These are phyloP conservation scores for Ophiostoma piceae DNA, from an alignment of 2,329 filamentous ascomycete genomes.

Conservation along the genomic window DNA sequence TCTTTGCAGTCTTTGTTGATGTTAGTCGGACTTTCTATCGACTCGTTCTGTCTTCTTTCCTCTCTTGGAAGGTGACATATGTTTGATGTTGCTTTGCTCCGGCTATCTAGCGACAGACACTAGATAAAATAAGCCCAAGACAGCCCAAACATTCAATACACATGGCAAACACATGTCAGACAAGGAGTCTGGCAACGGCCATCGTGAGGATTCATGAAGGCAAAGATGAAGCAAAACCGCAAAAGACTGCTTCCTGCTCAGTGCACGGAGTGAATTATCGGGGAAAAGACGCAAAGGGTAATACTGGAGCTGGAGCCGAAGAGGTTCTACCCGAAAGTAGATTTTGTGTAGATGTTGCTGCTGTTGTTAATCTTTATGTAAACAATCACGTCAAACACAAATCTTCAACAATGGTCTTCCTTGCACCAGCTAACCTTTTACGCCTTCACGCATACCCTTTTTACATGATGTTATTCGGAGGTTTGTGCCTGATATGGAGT, in stretches of 20 bases:
- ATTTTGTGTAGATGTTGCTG: neutral
- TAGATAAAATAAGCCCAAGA: neutral
- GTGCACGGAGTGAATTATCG: neutral
- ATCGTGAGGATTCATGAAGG: neutral
- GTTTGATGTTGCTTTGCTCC: neutral
- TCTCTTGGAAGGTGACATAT: neutral
- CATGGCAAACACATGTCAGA: constrained; percentile 19
- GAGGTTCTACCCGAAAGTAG: constrained; percentile 10
- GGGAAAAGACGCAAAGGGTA: neutral
- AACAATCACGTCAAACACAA: neutral
- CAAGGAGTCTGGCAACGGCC: constrained; percentile 2
- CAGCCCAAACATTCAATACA: neutral
- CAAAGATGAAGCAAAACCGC: neutral
- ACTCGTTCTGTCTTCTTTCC: neutral
- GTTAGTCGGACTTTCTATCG: neutral
- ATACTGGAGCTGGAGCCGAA: constrained; percentile 12
- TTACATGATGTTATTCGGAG: constrained; percentile 6
- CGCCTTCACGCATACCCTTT: neutral
- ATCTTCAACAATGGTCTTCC: neutral
- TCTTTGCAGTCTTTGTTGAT: neutral
- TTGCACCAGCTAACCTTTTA: neutral
- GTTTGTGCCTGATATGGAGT: constrained; percentile 6
- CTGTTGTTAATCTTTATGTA: neutral
- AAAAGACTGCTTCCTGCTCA: neutral
- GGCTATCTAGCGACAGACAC: neutral